phyloP scores from a whole-genome alignment of 2,329 filamentous ascomycete genomes.

The Teratosphaeria epicoccoides region DNA sequence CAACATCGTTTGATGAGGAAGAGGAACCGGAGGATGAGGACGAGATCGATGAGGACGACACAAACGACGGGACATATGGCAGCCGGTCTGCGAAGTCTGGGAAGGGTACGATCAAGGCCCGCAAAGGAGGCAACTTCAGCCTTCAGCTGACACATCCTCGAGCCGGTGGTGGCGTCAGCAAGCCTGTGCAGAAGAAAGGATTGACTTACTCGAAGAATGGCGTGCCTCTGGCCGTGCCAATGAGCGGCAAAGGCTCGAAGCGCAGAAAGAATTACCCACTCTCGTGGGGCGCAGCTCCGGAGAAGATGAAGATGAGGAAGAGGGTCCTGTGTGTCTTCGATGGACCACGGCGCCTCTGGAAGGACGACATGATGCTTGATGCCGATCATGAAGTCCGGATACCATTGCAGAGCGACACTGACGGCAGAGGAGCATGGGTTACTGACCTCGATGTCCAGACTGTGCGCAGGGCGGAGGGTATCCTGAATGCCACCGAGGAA shows the following conservation, averaged over 20 bases:
- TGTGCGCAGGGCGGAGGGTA: slow-evolving; percentile 73
- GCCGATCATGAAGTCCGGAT: slow-evolving; percentile 89
- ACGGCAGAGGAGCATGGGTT: slow-evolving; percentile 59
- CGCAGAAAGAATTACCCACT: slow-evolving; percentile 88
- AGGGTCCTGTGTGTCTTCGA: slow-evolving; percentile 89
- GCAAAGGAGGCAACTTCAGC: slow-evolving; percentile 40
- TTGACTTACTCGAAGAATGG: slow-evolving; percentile 70
- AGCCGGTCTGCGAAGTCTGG: slow-evolving; percentile 35
- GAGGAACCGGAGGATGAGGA: slow-evolving; percentile 53
- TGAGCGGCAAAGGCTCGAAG: slow-evolving; percentile 54
- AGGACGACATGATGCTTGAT: slow-evolving; percentile 98
- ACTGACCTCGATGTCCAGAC: slow-evolving; percentile 92
- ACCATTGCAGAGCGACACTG: slow-evolving; percentile 57
- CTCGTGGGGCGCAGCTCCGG: slow-evolving; percentile 83
- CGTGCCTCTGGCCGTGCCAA: slow-evolving; percentile 43
- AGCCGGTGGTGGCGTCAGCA: slow-evolving; percentile 28
- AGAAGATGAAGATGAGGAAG: slow-evolving; percentile 98
- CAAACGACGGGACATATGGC: slow-evolving; percentile 46
- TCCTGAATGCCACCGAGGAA: slow-evolving; percentile 67
- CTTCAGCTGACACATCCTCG: slow-evolving; percentile 42
- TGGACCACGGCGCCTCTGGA: slow-evolving; percentile 75
- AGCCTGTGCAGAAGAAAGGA: slow-evolving; percentile 51
- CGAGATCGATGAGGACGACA: slow-evolving; percentile 42
- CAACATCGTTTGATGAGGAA: slow-evolving; percentile 40
- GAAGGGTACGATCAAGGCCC: slow-evolving; percentile 37